Percentiles rank a stretch among this genome's conserved stretches.
Evolutionary conservation across 805 yeast species (phyloP).

Genomic region (Yarrowia sp.): DNA sequence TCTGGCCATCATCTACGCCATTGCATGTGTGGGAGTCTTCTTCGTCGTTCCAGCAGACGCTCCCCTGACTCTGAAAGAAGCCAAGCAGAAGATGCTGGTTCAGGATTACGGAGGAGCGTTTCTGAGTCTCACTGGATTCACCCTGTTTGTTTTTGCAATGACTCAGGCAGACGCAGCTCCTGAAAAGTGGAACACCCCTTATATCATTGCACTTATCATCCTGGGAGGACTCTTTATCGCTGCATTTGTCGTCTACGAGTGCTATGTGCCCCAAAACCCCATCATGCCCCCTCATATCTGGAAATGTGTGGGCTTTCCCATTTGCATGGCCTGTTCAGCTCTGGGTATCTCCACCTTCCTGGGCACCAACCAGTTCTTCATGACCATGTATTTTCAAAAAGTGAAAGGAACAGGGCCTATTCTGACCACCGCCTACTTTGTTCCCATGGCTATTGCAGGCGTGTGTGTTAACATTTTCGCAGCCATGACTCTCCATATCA

Average conservation of each 20-base stretch:
- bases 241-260: conserved; percentile 52
- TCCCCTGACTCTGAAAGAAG: conserved; percentile 43
- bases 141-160: conserved; percentile 55
- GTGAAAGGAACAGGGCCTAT: conserved; percentile 53
- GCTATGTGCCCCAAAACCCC: conserved; percentile 53
- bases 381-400: conserved; percentile 55
- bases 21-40: conserved; percentile 46
- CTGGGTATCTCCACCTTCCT: conserved; percentile 56
- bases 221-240: conserved; percentile 52
- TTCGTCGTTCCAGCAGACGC: conserved; percentile 53
- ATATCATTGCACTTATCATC: conserved; percentile 55
- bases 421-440: conserved; percentile 55
- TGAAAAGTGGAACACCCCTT: conserved; percentile 57
- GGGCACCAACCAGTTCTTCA: conserved; percentile 54
- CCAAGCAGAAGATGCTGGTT: conserved; percentile 45
- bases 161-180: conserved; percentile 55
- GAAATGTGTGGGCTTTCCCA: conserved; percentile 52
- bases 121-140: conserved; percentile 53
- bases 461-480: conserved; percentile 56
- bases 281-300: conserved; percentile 58
- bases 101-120: conserved; percentile 58
- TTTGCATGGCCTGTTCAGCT: conserved; percentile 52
- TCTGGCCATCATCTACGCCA: conserved; percentile 52
- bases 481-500: conserved; percentile 55
- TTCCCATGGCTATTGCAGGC: conserved; percentile 57